Base-by-base conservation (phyloP, 768 basidiomycete species). In the Boletus coccyginus region DNA sequence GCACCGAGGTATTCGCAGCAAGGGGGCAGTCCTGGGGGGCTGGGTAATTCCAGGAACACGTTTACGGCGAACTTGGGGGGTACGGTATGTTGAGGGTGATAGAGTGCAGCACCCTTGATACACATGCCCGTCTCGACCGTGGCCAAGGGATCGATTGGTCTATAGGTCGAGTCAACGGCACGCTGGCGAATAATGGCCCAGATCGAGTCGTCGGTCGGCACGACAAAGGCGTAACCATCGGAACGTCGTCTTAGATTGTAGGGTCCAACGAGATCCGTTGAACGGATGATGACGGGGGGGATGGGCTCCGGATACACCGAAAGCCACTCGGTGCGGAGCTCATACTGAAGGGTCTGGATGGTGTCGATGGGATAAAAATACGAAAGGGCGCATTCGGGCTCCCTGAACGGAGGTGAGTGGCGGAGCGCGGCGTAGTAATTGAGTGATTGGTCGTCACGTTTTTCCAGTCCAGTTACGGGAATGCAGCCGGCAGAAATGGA, bases 61-160 rank as follows among this genome's bases (percentile, higher is more conserved):
- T 72, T 72, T 3, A 70, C 60, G 17, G 70, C 66, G 16, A 66
- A 66, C 12, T 50, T 46, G 17, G 61, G 56, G 13, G 59, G 60
- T 8, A 58, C 53, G 29, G 60, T 46, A 7, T 65, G 53, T 45
- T 65, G 57, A 12, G 61, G 60, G 31, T 32, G 16, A 27, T 69
- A 67, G 2, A 38, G 1, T 10, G 55, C 55, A 5, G 0, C 48
- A 2, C 62, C 67, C 17, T 21, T 43, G n/a, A 2, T 19, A 13
- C 33, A 46, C 0, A 38, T 3, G 24, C 4, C 8, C 7, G 45
- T 48, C 1, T 53, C 43, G 50, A 68, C 52, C 3, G 4, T 6
- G 7, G 24, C 9, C 3, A 41, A 40, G 24, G 40, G 36, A 16
- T 53, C 8, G 6, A 60, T 10, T 0, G 64, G 57, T 49, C 59